phyloP scores from a whole-genome alignment of 345 rosid species.

The Stellera chamaejasme region DNA sequence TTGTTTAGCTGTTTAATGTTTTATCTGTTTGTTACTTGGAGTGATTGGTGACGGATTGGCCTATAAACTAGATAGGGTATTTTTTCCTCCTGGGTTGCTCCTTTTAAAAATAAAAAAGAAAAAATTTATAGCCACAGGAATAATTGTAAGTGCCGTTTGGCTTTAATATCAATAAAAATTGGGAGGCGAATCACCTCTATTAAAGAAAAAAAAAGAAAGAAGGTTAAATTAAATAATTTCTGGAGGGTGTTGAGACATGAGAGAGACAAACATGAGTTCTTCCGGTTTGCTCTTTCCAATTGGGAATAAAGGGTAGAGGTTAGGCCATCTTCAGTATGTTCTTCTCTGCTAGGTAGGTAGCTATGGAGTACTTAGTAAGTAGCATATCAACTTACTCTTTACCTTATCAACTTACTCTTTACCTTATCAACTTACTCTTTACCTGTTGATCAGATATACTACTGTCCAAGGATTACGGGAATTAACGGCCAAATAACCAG shows the following conservation, averaged over 20 bases:
- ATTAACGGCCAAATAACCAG: background rate
- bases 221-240: background rate
- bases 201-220: background rate
- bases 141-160: no score
- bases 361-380: no score
- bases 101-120: background rate
- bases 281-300: background rate
- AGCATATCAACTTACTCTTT: no score
- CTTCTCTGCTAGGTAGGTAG: background rate
- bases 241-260: background rate
- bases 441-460: background rate
- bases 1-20: no score
- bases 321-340: background rate
- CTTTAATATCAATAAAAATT: no score
- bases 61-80: no score
- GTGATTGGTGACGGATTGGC: no score
- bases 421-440: background rate
- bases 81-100: no score
- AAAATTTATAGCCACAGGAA: no score
- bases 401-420: no score
- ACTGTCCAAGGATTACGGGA: background rate
- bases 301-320: constrained; percentile 1
- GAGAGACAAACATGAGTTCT: background rate
- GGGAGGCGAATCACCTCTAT: no score
- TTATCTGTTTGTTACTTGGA: no score